Evolutionary conservation across 768 basidiomycete species (phyloP).

Genomic region (Floccularia luteovirens): DNA sequence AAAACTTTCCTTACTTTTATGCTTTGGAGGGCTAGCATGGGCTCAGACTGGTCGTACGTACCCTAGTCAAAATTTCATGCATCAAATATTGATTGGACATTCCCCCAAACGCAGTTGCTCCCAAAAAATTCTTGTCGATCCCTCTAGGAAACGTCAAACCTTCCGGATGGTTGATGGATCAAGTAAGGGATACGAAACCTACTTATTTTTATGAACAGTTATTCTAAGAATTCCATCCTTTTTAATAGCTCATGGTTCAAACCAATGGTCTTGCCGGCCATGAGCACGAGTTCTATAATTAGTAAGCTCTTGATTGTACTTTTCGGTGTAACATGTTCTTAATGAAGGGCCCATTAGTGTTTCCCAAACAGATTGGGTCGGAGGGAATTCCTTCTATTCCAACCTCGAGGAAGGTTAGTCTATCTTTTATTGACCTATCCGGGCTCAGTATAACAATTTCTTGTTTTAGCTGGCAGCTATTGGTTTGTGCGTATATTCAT

Average conservation of each 20-base stretch:
- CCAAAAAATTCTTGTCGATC: constrained; percentile 31
- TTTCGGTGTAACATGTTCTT: background rate
- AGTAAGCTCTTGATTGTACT: constrained; percentile 14
- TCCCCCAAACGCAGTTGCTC: constrained; percentile 22
- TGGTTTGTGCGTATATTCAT: constrained; percentile 39
- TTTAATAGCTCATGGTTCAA: constrained; percentile 29
- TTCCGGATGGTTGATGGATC: constrained; percentile 34
- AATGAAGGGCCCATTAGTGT: constrained; percentile 15
- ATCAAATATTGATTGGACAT: background rate
- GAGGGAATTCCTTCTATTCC: constrained; percentile 31
- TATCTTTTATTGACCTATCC: background rate
- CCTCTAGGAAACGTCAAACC: constrained; percentile 31
- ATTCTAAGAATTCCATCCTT: background rate
- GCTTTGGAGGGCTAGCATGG: background rate
- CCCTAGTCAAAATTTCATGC: constrained; percentile 1
- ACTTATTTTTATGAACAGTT: background rate
- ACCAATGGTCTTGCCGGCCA: constrained; percentile 36
- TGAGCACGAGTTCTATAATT: constrained; percentile 34
- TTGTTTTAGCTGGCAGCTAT: constrained; percentile 40
- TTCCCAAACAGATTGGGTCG: constrained; percentile 33
- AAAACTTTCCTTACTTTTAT: background rate
- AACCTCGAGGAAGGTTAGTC: constrained; percentile 32
- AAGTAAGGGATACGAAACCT: constrained; percentile 14
- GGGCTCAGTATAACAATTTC: background rate
- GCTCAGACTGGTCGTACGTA: constrained; percentile 20